phyloP scores from a whole-genome alignment of 2,329 filamentous ascomycete species.

The Beauveria varroae region DNA sequence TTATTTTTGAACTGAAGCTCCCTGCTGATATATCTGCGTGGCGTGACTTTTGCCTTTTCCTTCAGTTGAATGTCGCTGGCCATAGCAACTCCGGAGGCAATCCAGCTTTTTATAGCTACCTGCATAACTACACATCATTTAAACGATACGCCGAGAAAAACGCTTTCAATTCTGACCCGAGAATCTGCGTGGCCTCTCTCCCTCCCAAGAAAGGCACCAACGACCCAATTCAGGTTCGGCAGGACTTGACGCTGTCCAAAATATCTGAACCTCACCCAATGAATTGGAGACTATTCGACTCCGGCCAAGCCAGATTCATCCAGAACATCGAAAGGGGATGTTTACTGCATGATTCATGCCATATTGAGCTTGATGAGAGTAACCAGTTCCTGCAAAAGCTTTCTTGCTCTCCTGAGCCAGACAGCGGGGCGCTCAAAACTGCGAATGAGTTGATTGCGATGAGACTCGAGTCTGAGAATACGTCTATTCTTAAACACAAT shows the following conservation, averaged over 20 bases:
- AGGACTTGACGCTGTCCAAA: not conserved
- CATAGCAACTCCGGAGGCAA: not conserved
- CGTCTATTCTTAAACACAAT: conserved; percentile 17
- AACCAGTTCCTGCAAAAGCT: not conserved
- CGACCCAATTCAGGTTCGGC: not conserved
- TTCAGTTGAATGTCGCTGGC: not conserved
- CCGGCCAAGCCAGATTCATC: not conserved
- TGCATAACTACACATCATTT: not conserved
- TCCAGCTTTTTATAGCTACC: not conserved
- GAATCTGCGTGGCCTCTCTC: not conserved
- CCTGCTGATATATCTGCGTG: not conserved
- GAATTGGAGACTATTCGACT: not conserved
- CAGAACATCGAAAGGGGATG: accelerated
- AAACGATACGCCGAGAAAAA: not conserved
- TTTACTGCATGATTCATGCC: not conserved
- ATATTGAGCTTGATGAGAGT: not conserved
- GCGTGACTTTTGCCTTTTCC: not conserved
- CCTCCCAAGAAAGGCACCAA: too few relatives aligned
- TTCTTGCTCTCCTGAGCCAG: accelerated
- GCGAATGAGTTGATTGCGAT: not conserved
- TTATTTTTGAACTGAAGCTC: not conserved
- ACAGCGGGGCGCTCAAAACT: not conserved
- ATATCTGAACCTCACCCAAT: not conserved
- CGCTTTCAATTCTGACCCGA: accelerated
- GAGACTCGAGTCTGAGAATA: not conserved